A percentile compares a stretch with the other conserved stretches of the same genome.
These are phyloP conservation scores for Penicillium sp. DNA, from an alignment of 2,329 filamentous ascomycete species.

Conservation along the genomic window DNA sequence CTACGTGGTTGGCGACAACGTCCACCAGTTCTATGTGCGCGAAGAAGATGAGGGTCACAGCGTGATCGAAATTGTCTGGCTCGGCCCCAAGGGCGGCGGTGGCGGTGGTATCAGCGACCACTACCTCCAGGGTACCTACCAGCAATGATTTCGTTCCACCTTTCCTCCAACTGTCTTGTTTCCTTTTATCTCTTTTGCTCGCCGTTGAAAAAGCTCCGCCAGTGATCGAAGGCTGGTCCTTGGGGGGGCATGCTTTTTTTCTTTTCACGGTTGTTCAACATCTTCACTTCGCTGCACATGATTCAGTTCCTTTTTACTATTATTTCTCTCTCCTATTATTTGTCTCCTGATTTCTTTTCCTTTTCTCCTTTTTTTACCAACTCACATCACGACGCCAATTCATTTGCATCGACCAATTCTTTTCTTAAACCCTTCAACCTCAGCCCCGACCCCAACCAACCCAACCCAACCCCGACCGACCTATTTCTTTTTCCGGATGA, in stretches of 20 bases:
- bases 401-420: slow-evolving; percentile 18
- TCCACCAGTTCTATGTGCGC: slow-evolving; percentile 48
- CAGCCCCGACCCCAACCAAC: neutral
- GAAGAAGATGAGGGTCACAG: slow-evolving; percentile 47
- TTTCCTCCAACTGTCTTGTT: slow-evolving; percentile 2
- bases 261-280: slow-evolving; percentile 11
- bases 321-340: slow-evolving; percentile 15
- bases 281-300: slow-evolving; percentile 44
- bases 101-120: slow-evolving; percentile 39
- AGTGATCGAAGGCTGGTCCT: slow-evolving; percentile 41
- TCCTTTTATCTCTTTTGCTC: neutral
- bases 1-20: slow-evolving; percentile 46
- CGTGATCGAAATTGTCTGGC: slow-evolving; percentile 50
- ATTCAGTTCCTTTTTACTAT: slow-evolving; percentile 25
- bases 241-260: slow-evolving; percentile 20
- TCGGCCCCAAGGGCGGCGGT: slow-evolving; percentile 44
- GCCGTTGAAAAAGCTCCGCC: slow-evolving; percentile 21
- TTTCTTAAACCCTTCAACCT: neutral
- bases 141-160: slow-evolving; percentile 26
- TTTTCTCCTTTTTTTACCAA: slow-evolving; percentile 5
- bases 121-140: slow-evolving; percentile 32
- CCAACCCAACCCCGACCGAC: neutral
- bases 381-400: slow-evolving; percentile 24
- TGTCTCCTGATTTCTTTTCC: slow-evolving; percentile 18
- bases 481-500: slow-evolving; percentile 24